Evolutionary conservation across 2,329 filamentous ascomycete species (phyloP).

Genomic region (Sclerotinia minor): DNA sequence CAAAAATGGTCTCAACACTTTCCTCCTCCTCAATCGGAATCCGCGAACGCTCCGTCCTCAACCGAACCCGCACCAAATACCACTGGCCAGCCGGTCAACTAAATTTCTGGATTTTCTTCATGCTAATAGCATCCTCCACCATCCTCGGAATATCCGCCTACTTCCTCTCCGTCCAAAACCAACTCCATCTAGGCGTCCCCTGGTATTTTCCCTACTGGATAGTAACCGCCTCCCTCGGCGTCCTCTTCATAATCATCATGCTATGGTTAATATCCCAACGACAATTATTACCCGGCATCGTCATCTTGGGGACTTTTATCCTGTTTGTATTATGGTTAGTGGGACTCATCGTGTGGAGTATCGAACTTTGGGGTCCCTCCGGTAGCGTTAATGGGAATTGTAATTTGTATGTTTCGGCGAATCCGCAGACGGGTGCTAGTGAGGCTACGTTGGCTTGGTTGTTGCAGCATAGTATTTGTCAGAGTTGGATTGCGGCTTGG

Average conservation of each 20-base stretch:
- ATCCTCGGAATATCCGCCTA: constrained; percentile 62
- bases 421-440: constrained; percentile 52
- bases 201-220: constrained; percentile 72
- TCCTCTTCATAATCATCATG: constrained; percentile 65
- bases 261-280: constrained; percentile 63
- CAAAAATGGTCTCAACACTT: constrained; percentile 36
- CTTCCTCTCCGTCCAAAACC: constrained; percentile 60
- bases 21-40: constrained; percentile 37
- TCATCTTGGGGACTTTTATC: constrained; percentile 65
- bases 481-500: constrained; percentile 65
- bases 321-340: constrained; percentile 69
- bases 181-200: constrained; percentile 55
- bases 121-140: constrained; percentile 58
- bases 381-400: constrained; percentile 62
- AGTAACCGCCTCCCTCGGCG: constrained; percentile 57
- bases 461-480: constrained; percentile 63
- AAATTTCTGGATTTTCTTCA: constrained; percentile 67
- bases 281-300: constrained; percentile 63
- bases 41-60: constrained; percentile 26
- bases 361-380: constrained; percentile 63
- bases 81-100: constrained; percentile 69
- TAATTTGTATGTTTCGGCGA: constrained; percentile 56
- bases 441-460: constrained; percentile 62
- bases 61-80: constrained; percentile 47
- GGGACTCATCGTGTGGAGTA: constrained; percentile 60